phyloP scores from a whole-genome alignment of 257 asterid genomes.

The Nicotiana otophora region DNA sequence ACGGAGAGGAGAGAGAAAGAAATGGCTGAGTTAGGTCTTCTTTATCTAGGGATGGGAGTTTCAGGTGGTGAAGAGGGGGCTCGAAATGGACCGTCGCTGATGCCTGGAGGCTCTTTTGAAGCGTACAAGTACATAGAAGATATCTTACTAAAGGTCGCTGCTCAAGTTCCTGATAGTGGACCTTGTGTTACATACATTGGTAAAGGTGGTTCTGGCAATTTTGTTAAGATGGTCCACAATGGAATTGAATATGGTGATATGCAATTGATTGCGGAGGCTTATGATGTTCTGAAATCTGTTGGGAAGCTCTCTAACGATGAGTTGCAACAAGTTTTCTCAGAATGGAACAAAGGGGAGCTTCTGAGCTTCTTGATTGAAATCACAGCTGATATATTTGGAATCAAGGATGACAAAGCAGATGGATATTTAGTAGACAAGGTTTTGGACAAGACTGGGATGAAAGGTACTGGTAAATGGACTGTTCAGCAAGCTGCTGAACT shows the following conservation, averaged over 20 bases:
- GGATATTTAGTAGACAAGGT: constrained; percentile 91
- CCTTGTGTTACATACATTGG: constrained; percentile 96
- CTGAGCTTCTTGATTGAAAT: constrained; percentile 90
- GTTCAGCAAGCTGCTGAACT: constrained; percentile 97
- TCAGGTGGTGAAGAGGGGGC: constrained; percentile 99
- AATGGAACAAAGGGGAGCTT: constrained; percentile 98
- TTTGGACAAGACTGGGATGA: constrained; percentile 95
- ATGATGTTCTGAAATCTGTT: constrained; percentile 82
- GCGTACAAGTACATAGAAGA: constrained; percentile 84
- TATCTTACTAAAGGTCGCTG: constrained; percentile 81
- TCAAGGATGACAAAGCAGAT: constrained; percentile 86
- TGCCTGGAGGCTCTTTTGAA: constrained; percentile 92
- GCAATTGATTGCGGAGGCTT: constrained; percentile 95
- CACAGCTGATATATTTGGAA: constrained; percentile 85
- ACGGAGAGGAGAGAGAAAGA: constrained; percentile 93
- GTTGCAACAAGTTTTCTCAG: constrained; percentile 56
- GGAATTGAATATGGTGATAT: constrained; percentile 97
- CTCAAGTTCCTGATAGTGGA: constrained; percentile 93
- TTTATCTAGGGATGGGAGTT: constrained; percentile 98
- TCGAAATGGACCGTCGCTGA: constrained; percentile 83
- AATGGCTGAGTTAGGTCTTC: constrained; percentile 60
- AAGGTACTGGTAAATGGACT: constrained; percentile 98
- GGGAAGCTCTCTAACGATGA: constrained; percentile 88
- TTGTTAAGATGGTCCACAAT: constrained; percentile 92
- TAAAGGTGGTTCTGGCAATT: constrained; percentile 86